Conservation (phyloP, 2,329 filamentous ascomycete genomes). For the Microsporum canis region DNA sequence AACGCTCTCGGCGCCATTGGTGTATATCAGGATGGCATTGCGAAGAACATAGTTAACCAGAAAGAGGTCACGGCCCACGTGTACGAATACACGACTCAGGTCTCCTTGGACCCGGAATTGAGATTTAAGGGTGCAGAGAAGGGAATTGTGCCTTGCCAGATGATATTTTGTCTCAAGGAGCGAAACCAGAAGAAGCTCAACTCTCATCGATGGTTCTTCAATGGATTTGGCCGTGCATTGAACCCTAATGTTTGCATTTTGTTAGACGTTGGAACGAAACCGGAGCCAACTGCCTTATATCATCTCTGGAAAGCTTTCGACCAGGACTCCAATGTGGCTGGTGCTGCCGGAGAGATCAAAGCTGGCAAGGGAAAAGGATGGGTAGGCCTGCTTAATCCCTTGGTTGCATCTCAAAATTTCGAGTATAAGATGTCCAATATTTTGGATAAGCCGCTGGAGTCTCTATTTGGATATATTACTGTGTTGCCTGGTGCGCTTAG, state of each 20-base stretch:
- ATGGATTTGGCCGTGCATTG: slow-evolving; percentile 83
- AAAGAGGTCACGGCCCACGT: slow-evolving; percentile 92
- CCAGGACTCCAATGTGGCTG: slow-evolving; percentile 91
- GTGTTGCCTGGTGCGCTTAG: slow-evolving; percentile 90
- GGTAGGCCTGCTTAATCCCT: slow-evolving; percentile 73
- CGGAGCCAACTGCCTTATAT: slow-evolving; percentile 81
- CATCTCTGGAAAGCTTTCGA: slow-evolving; percentile 99
- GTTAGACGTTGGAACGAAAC: slow-evolving; percentile 89
- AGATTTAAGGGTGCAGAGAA: slow-evolving; percentile 99
- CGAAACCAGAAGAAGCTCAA: slow-evolving; percentile 97
- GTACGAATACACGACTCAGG: slow-evolving; percentile 97
- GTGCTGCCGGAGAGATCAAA: slow-evolving; percentile 94
- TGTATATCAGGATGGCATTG: slow-evolving; percentile 95
- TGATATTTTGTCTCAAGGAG: slow-evolving; percentile 97
- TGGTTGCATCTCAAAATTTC: slow-evolving; percentile 96
- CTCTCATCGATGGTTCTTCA: slow-evolving; percentile 98
- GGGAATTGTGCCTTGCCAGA: slow-evolving; percentile 93
- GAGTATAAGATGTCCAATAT: slow-evolving; percentile 99
- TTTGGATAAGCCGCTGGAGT: slow-evolving; percentile 91
- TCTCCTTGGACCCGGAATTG: slow-evolving; percentile 85
- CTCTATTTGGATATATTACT: slow-evolving; percentile 95
- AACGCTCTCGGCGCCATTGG: slow-evolving; percentile 94
- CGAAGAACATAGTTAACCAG: slow-evolving; percentile 96
- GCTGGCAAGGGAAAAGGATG: slow-evolving; percentile 86
- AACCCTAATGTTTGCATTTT: slow-evolving; percentile 96